A percentile compares a stretch with the other conserved stretches of the same genome.
Evolutionary conservation across 768 basidiomycete species (phyloP).

Genomic region (Wakefieldia striispora): DNA sequence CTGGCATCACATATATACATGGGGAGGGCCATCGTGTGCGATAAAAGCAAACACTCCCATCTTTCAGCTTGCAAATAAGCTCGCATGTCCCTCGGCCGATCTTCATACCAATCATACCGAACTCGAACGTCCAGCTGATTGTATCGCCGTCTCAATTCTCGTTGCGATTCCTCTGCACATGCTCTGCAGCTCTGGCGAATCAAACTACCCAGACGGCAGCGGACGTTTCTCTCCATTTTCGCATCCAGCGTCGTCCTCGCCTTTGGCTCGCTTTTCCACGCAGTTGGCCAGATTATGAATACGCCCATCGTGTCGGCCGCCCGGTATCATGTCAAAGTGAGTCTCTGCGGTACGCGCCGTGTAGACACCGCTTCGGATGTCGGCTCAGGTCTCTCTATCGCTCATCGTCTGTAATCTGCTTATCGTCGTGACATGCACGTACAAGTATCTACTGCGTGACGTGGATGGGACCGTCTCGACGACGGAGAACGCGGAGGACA

Average conservation of each 20-base stretch:
- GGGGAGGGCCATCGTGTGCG: neutral
- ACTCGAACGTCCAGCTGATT: conserved; percentile 3
- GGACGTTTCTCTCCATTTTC: conserved; percentile 22
- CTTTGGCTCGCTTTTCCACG: conserved; percentile 11
- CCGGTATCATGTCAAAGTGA: conserved; percentile 16
- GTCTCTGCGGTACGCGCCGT: neutral
- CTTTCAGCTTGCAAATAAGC: neutral
- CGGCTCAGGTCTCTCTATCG: no score
- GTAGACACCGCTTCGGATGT: neutral
- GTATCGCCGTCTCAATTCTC: conserved; percentile 2
- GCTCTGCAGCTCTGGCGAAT: conserved; percentile 22
- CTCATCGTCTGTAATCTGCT: no score
- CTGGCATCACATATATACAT: no score
- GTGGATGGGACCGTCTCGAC: no score
- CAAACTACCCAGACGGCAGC: conserved; percentile 14
- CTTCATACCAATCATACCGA: no score
- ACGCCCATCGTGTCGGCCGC: neutral
- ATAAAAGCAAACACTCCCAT: neutral
- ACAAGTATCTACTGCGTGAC: no score
- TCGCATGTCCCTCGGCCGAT: neutral
- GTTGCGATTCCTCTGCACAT: conserved; percentile 13
- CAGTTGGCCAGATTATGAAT: conserved; percentile 6
- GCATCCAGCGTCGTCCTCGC: conserved; percentile 16
- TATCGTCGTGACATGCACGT: no score
- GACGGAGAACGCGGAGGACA: no score